Evolutionary conservation across 345 rosid genomes (phyloP), one percentile per base, ranked within the genome.

Genomic region (Linum trigynum): DNA sequence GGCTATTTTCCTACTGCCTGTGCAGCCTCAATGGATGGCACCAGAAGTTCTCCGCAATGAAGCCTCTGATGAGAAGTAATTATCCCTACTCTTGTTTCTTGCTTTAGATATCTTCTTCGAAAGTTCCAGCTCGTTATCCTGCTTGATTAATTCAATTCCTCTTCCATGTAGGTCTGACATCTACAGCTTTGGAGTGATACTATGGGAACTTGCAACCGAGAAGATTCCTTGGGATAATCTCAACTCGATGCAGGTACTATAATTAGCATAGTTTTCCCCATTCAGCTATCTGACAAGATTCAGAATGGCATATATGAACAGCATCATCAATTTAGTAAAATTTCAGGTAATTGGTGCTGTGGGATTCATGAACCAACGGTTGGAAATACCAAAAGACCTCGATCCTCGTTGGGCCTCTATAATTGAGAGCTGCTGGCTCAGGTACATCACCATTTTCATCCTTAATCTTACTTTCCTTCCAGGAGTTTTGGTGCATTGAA

Each of bases 21-120:
- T 85, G 59, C 72, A 94, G 99, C 99, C 97, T 77, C 99, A 94
- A 75, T 92, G 98, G 98, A 92, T 92, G 97, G 95, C 98, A 5
- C 98, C 96, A 4, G 99, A 92, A 85, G 92, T 85, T 79, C 94
- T 90, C 68, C 96, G 99, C 5, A 90, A 86, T 72, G 99, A 94
- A 74, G 89, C 88, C 64, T 83, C 97, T 5, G 97, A 94, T 70
- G 99, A 90, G 83, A 94, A 90, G 99, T 94, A 86, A 51, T 64
- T 68, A 58, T 69, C 14, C 60, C 69, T 41, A 63, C 65, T 73
- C 12, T 9, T 5, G 7, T 45, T 7, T 45, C 51, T 45, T 45
- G 51, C 51, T 45, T 7, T 45, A 7, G 12, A 4, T 45, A 9
- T 41, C 51, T 45, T 45, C 51, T 45, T 9, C 51, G 11, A 14